Evolutionary conservation across 2,329 filamentous ascomycete species (phyloP).

Genomic region (Penicillium sp.): DNA sequence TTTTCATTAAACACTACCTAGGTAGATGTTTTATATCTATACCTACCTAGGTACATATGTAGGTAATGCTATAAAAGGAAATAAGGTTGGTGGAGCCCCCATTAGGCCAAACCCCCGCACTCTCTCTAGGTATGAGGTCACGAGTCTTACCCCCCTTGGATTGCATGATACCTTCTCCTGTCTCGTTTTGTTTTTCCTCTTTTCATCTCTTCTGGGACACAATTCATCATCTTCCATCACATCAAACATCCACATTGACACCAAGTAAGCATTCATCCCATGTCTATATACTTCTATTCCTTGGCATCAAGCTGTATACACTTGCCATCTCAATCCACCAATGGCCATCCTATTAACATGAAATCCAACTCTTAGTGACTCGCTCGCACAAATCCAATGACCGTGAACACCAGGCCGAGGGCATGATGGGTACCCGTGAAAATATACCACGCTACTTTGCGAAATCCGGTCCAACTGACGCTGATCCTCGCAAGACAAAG

Average conservation of each 20-base stretch:
- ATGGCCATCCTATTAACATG: background rate
- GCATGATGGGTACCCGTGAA: slow-evolving; percentile 65
- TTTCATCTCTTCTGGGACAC: background rate
- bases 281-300: background rate
- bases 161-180: background rate
- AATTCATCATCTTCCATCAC: background rate
- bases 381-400: slow-evolving; percentile 95
- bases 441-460: slow-evolving; percentile 88
- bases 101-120: slow-evolving; percentile 13
- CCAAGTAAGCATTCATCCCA: background rate
- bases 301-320: background rate
- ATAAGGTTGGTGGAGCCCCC: background rate
- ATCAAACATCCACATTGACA: background rate
- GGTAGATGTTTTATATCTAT: background rate
- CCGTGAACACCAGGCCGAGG: slow-evolving; percentile 82
- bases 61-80: background rate
- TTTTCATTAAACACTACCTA: background rate
- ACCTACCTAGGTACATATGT: no score
- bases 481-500: slow-evolving; percentile 90
- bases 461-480: slow-evolving; percentile 76
- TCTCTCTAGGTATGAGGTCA: slow-evolving; percentile 21
- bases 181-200: background rate
- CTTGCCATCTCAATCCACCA: background rate
- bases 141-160: slow-evolving; percentile 11
- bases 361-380: slow-evolving; percentile 65